Conservation (phyloP, 176 grass and related monocot genomes). For the Oropetium thomaeum region DNA sequence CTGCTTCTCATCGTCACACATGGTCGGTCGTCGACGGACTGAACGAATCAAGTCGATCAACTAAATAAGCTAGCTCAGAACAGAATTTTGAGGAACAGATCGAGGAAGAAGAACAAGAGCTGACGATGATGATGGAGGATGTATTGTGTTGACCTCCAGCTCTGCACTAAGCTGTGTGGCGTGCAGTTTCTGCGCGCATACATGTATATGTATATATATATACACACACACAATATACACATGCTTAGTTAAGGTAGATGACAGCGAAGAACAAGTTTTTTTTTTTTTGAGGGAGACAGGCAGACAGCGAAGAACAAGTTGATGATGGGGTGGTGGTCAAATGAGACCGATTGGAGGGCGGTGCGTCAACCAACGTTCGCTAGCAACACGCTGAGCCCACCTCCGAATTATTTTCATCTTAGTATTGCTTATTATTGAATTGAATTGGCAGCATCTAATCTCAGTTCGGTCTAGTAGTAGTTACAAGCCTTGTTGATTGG, state of each 20-base stretch:
- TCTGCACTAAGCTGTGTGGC: background rate
- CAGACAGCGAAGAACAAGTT: background rate
- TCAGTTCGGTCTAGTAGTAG: background rate
- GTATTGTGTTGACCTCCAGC: background rate
- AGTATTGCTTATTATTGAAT: background rate
- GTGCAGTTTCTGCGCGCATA: background rate
- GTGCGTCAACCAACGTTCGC: constrained; percentile 17
- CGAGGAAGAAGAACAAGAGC: background rate
- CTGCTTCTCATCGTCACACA: constrained; percentile 18
- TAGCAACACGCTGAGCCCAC: background rate
- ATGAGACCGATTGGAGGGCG: background rate
- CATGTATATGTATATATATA: background rate
- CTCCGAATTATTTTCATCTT: background rate
- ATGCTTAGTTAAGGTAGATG: no score
- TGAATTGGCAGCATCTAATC: background rate
- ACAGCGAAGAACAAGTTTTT: no score
- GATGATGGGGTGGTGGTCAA: background rate
- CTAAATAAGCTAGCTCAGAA: no score
- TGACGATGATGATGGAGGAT: background rate
- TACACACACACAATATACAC: no score
- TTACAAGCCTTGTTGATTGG: background rate
- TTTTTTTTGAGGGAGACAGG: no score
- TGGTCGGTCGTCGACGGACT: background rate
- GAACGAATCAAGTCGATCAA: background rate
- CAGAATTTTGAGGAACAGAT: no score